A percentile compares a stretch with the other conserved stretches of the same genome.
Conservation (phyloP, 2,329 filamentous ascomycete genomes). For the Colletotrichum endophyticum region DNA sequence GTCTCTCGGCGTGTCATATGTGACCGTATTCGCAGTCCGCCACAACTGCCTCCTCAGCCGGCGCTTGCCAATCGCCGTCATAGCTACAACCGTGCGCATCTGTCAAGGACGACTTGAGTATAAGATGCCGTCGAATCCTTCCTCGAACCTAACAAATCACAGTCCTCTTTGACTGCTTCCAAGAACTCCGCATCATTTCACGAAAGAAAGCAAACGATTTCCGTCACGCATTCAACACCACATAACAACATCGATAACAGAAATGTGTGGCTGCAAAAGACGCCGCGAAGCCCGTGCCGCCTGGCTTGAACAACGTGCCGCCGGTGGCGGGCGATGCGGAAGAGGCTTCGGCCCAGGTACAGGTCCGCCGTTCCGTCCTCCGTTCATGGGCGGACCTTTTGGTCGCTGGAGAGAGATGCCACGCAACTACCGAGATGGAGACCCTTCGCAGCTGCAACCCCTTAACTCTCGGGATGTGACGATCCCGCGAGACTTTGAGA, state of each 20-base stretch:
- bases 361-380: not conserved
- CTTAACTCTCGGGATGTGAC: not conserved
- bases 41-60: not conserved
- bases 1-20: not conserved
- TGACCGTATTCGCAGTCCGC: not conserved
- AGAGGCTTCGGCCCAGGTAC: not conserved
- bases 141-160: not conserved
- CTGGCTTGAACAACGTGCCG: slow-evolving; percentile 13
- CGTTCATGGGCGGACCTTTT: not conserved
- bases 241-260: not conserved
- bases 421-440: not conserved
- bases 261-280: slow-evolving; percentile 5
- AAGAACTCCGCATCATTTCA: not conserved
- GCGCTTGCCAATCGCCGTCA: not conserved
- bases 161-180: not conserved
- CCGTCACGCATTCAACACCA: not conserved
- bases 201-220: not conserved
- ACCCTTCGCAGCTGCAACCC: not conserved
- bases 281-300: slow-evolving; percentile 12
- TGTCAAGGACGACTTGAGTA: not conserved
- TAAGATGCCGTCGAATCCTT: not conserved
- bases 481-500: not conserved
- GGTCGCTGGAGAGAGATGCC: not conserved
- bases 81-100: not conserved
- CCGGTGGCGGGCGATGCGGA: not conserved